Evolutionary conservation across 1,284 basidiomycete species (phyloP).

Genomic region (Ustilago crameri): DNA sequence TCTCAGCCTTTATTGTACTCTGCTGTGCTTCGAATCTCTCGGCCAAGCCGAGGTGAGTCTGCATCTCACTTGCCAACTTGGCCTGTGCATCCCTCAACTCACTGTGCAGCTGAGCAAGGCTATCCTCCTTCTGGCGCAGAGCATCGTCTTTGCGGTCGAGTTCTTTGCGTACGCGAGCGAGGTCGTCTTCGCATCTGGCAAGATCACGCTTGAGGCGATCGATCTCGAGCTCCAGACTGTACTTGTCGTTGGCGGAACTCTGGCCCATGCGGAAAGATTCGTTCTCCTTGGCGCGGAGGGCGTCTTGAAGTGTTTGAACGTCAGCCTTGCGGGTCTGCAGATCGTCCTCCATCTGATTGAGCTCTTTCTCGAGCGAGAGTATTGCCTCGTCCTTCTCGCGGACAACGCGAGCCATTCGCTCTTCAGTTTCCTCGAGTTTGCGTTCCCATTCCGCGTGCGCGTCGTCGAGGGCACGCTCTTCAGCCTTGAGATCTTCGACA

Average conservation of each 20-base stretch:
- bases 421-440: slow-evolving; percentile 59
- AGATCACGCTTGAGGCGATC: slow-evolving; percentile 88
- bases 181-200: slow-evolving; percentile 81
- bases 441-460: slow-evolving; percentile 69
- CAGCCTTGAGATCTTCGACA: slow-evolving; percentile 69
- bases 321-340: slow-evolving; percentile 49
- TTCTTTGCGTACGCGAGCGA: slow-evolving; percentile 79
- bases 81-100: slow-evolving; percentile 57
- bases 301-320: slow-evolving; percentile 73
- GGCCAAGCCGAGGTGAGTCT: slow-evolving; percentile 53
- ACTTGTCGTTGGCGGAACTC: slow-evolving; percentile 81
- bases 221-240: slow-evolving; percentile 88
- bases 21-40: slow-evolving; percentile 65
- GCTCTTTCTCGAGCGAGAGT: slow-evolving; percentile 52
- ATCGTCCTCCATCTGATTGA: slow-evolving; percentile 51
- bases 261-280: slow-evolving; percentile 78
- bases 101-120: slow-evolving; percentile 73
- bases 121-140: slow-evolving; percentile 76
- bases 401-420: slow-evolving; percentile 50
- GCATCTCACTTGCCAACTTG: slow-evolving; percentile 61
- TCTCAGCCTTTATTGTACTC: slow-evolving; percentile 36
- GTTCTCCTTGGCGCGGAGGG: slow-evolving; percentile 74
- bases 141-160: slow-evolving; percentile 77
- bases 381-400: slow-evolving; percentile 61
- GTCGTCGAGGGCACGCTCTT: slow-evolving; percentile 69